Conservation (phyloP, 352 stramenopile genomes). For the Pythium apleroticum region DNA sequence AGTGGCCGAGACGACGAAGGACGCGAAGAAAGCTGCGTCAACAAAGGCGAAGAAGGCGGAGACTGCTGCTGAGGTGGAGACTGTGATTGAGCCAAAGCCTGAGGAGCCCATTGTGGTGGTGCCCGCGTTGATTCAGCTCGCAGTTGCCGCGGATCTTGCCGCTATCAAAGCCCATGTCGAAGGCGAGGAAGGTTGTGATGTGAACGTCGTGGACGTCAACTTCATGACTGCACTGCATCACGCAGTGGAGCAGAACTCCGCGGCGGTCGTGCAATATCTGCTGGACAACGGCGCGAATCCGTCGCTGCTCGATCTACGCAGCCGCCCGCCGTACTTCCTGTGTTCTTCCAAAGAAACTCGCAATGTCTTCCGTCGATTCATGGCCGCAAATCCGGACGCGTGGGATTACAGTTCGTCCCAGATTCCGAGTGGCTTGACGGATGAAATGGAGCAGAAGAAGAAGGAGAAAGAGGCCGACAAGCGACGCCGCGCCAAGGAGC, state of each 20-base stretch:
- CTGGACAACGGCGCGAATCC: conserved; percentile 86
- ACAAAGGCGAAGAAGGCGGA: conserved; percentile 32
- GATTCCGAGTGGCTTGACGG: conserved; percentile 73
- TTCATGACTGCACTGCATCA: conserved; percentile 84
- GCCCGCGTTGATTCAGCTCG: conserved; percentile 46
- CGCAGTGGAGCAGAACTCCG: conserved; percentile 47
- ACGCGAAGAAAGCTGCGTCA: conserved; percentile 24
- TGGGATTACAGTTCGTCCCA: conserved; percentile 76
- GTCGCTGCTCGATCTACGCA: conserved; percentile 74
- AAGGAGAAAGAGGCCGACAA: conserved; percentile 89
- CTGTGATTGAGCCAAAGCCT: conserved; percentile 16
- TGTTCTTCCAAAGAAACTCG: conserved; percentile 86
- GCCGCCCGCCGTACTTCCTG: conserved; percentile 88
- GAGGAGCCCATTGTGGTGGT: conserved; percentile 19
- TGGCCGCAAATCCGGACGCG: conserved; percentile 74
- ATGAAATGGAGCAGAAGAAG: conserved; percentile 83
- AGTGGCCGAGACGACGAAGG: neutral
- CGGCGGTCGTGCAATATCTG: conserved; percentile 62
- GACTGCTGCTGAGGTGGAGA: conserved; percentile 1
- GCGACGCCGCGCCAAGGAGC: conserved; percentile 77
- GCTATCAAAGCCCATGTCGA: conserved; percentile 16
- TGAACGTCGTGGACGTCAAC: conserved; percentile 59
- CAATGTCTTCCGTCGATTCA: conserved; percentile 90
- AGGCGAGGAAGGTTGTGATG: conserved; percentile 17
- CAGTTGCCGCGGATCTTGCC: conserved; percentile 17